Evolutionary conservation across 495 filamentous ascomycete species (phyloP), one percentile per base, ranked within the genome.

Genomic region (Xylaria palmicola): DNA sequence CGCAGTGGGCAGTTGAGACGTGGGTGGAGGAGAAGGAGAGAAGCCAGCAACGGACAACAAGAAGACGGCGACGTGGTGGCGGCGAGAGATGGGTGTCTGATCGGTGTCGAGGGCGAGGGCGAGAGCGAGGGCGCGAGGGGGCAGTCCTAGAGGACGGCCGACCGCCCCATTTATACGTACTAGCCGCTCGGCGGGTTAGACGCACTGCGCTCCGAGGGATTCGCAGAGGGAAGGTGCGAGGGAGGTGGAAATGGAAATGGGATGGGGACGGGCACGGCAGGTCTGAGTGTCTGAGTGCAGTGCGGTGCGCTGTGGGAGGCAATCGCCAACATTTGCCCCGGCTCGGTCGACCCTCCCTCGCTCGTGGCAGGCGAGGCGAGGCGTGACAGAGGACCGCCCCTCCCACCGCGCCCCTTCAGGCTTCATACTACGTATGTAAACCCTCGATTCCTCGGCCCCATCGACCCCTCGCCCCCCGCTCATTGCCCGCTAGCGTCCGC

Each of bases 271-370:
- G 26, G 13, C 26, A 26, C 26, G 6, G 32, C 32, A 13, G 32
- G 32, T 6, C 13, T 36, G 32, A 36, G 32, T 6, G 32, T n/a
- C n/a, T 6, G 45, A 26, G 12, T 7, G 26, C 12, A 26, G 17
- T 15, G 39, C 10, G 5, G 17, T 41, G 39, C n/a, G n/a, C n/a
- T n/a, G n/a, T 47, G 45, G 45, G 15, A 48, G 27, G 47, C 36
- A 54, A 54, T 54, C 34, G 51, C 51, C 22, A 54, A 29, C 51
- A 39, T 27, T 41, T 36, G n/a, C 51, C 51, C 51, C 20, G 49
- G 29, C 49, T n/a, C 4, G 13, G 3, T 8, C 39, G 6, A 7
- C 15, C 7, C 15, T 10, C 5, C 6, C n/a, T 0, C 9, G 17
- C 3, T 41, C 36, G 13, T 40, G n/a, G 34, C 39, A 36, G 49